phyloP scores from a whole-genome alignment of 1,284 basidiomycete species.

The Trametes sp. region DNA sequence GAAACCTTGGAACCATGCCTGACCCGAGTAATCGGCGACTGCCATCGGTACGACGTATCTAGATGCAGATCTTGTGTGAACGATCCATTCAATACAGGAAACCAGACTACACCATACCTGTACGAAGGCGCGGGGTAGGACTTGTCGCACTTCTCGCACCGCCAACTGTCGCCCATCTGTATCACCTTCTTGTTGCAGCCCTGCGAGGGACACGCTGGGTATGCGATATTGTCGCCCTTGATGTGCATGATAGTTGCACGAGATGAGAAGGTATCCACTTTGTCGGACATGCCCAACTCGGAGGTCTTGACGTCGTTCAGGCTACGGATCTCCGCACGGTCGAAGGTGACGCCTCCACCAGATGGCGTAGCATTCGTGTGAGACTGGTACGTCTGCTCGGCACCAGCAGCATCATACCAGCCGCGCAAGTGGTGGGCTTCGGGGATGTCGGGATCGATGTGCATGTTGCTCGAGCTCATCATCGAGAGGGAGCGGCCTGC shows the following conservation, averaged over 20 bases:
- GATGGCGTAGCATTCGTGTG: slow-evolving; percentile 59
- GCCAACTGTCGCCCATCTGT: slow-evolving; percentile 76
- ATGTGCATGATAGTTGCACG: slow-evolving; percentile 92
- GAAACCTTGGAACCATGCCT: slow-evolving; percentile 95
- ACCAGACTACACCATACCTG: slow-evolving; percentile 59
- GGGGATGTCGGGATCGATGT: slow-evolving; percentile 87
- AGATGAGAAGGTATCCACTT: slow-evolving; percentile 83
- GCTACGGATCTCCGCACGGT: slow-evolving; percentile 76
- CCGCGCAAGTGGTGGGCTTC: slow-evolving; percentile 89
- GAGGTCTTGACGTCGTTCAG: slow-evolving; percentile 86
- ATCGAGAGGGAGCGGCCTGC: slow-evolving; percentile 82
- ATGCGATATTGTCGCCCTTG: slow-evolving; percentile 86
- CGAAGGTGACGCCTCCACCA: slow-evolving; percentile 58
- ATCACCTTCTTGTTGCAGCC: slow-evolving; percentile 94
- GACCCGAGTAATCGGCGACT: slow-evolving; percentile 88
- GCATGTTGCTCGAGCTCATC: slow-evolving; percentile 74
- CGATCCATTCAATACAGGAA: background rate
- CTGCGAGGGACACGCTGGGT: slow-evolving; percentile 88
- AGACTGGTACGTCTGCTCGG: slow-evolving; percentile 70
- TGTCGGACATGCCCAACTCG: slow-evolving; percentile 81
- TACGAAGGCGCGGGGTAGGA: slow-evolving; percentile 80
- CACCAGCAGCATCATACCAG: slow-evolving; percentile 87
- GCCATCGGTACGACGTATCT: slow-evolving; percentile 94
- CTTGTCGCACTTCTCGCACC: slow-evolving; percentile 94
- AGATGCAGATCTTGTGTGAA: slow-evolving; percentile 1